A percentile compares a stretch with the other conserved stretches of the same genome.
Evolutionary conservation across 371 early-diverging fungal species (phyloP).

Genomic region (Rhizopus delemar): DNA sequence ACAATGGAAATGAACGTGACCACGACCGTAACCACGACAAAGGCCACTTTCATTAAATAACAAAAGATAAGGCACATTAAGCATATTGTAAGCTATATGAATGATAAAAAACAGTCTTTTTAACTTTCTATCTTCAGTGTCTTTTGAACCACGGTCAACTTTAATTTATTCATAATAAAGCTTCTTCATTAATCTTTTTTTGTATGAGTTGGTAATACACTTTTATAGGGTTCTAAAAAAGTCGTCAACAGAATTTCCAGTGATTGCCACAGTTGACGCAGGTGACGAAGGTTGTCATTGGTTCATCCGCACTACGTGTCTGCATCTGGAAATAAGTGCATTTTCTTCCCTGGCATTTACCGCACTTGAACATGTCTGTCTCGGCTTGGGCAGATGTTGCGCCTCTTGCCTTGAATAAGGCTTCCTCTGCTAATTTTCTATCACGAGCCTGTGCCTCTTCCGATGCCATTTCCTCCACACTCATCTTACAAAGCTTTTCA

Average conservation of each 20-base stretch:
- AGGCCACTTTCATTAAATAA: not conserved
- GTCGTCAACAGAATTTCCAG: constrained; percentile 68
- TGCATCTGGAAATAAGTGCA: constrained; percentile 95
- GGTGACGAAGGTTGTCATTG: constrained; percentile 95
- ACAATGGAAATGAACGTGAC: not conserved
- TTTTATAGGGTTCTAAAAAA: not conserved
- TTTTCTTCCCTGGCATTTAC: constrained; percentile 88
- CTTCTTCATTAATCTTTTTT: constrained; percentile 24
- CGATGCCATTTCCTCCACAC: constrained; percentile 86
- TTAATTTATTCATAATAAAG: constrained; percentile 13
- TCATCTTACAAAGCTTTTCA: constrained; percentile 76
- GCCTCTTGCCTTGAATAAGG: constrained; percentile 78
- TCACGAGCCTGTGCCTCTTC: constrained; percentile 77
- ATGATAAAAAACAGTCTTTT: too few relatives aligned
- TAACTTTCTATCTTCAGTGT: constrained; percentile 1
- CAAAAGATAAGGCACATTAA: too few relatives aligned
- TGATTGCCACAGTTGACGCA: constrained; percentile 81
- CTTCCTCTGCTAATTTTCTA: constrained; percentile 69
- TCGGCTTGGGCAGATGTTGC: constrained; percentile 80
- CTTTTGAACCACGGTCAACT: not conserved
- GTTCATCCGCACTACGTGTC: constrained; percentile 97
- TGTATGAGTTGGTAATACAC: too few relatives aligned
- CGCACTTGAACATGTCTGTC: constrained; percentile 95
- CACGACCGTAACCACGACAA: constrained; percentile 1
- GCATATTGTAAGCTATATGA: not conserved